Evolutionary conservation across 2,329 filamentous ascomycete species (phyloP).

Genomic region (Neurospora sp.): DNA sequence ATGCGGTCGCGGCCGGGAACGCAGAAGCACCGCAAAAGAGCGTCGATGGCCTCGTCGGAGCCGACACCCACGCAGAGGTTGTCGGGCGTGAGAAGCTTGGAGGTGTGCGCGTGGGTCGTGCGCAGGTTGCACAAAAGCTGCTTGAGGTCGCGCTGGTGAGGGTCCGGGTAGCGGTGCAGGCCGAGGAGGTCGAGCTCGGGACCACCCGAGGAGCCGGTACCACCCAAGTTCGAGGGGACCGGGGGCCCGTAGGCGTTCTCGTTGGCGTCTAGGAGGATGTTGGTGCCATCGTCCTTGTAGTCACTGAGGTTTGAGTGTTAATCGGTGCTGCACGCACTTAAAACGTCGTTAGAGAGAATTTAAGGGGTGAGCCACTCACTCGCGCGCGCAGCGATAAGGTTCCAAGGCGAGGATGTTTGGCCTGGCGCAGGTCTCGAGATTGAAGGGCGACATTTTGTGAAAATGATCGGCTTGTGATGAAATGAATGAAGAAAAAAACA

Average conservation of each 20-base stretch:
- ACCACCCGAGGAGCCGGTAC: slow-evolving; percentile 26
- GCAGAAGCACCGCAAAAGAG: slow-evolving; percentile 71
- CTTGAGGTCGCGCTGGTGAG: slow-evolving; percentile 84
- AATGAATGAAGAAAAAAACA: background rate
- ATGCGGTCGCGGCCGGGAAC: slow-evolving; percentile 79
- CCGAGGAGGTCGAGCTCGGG: slow-evolving; percentile 66
- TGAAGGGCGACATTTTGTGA: slow-evolving; percentile 50
- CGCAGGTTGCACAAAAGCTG: slow-evolving; percentile 76
- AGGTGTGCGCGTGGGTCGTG: slow-evolving; percentile 74
- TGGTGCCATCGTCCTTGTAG: slow-evolving; percentile 97
- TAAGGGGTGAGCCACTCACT: slow-evolving; percentile 42
- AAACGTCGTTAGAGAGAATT: too few relatives aligned
- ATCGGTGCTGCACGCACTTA: too few relatives aligned
- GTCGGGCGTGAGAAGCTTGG: slow-evolving; percentile 61
- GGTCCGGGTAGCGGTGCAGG: slow-evolving; percentile 91
- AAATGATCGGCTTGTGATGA: slow-evolving; percentile 5
- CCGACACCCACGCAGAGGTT: slow-evolving; percentile 94
- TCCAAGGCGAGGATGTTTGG: slow-evolving; percentile 68
- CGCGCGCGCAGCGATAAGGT: slow-evolving; percentile 73
- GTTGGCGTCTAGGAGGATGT: slow-evolving; percentile 93
- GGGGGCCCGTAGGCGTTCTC: slow-evolving; percentile 93
- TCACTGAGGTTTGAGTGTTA: slow-evolving; percentile 51
- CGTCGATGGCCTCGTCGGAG: slow-evolving; percentile 94
- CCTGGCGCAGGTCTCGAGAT: slow-evolving; percentile 64
- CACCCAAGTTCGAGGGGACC: slow-evolving; percentile 25